Base-by-base conservation (phyloP, 331 rosid species). In the Malus hybrid region DNA sequence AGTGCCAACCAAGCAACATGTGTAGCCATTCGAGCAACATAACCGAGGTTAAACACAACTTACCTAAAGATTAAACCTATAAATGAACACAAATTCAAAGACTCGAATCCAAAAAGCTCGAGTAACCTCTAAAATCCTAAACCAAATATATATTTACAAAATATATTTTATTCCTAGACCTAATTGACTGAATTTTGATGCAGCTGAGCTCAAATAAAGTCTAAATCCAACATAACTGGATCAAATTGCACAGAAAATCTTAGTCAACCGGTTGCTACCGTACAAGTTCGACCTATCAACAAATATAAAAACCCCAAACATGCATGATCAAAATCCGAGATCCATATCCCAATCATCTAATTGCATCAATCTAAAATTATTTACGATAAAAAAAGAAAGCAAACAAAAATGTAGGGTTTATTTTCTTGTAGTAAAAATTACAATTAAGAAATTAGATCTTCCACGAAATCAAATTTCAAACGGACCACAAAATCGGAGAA, bases 311-410 rank as follows among this genome's bases (percentile, higher is more conserved):
- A 50, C 27, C 19, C 1, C 11, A 67, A 39, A 16, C 28, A 50
- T 10, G 31, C 10, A 44, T 18, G 22, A 52, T 3, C 18, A 54
- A 73, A 82, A 78, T 29, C 72, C 62, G 36, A 83, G 86, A 83
- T 83, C 78, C 78, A 71, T 24, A 63, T 50, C 65, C 50, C 34
- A 74, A 69, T 34, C 27, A 62, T 16, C 61, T 15, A 80, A 74
- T 44, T 71, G 12, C 80, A 46, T 24, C 4, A 36, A 27, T 50
- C 59, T n/a, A 16, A 55, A 31, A 13, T 9, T 28, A 24, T 42
- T 27, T 27, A 46, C 29, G 60, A 36, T 13, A 42, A 42, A 19
- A 54, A 4, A 24, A 4, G 20, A 44, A 19, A 39, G 2, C 36
- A 28, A 59, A 22, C 22, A 10, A 60, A 62, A 54, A 65, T 6